phyloP scores from a whole-genome alignment of 2,329 filamentous ascomycete genomes.

The Botrytis porri region DNA sequence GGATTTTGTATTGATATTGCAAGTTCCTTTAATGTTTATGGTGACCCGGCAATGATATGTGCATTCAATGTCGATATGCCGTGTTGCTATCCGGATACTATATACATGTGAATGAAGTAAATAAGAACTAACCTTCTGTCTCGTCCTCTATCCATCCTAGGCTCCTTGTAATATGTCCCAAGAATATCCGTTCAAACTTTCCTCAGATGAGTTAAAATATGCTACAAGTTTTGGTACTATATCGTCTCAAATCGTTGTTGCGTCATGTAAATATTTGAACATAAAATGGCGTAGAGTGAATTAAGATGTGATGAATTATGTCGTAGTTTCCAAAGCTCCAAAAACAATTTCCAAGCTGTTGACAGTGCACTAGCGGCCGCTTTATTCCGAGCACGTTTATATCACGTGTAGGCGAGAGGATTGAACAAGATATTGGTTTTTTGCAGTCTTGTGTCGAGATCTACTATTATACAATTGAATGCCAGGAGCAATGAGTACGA shows the following conservation, averaged over 20 bases:
- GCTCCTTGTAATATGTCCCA: background rate
- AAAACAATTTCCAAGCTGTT: constrained; percentile 16
- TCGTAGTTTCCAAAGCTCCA: background rate
- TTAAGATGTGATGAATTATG: constrained; percentile 16
- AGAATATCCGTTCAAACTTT: background rate
- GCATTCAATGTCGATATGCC: background rate
- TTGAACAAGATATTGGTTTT: background rate
- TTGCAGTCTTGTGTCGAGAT: background rate
- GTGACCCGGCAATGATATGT: background rate
- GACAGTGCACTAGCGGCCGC: constrained; percentile 4
- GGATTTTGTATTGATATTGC: background rate
- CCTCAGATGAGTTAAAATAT: background rate
- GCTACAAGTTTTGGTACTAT: background rate
- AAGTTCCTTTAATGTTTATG: background rate
- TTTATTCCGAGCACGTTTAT: background rate
- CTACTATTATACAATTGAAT: background rate
- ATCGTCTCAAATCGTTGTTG: constrained; percentile 2
- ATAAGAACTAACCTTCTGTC: constrained; percentile 41
- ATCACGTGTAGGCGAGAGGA: background rate
- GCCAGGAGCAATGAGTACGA: background rate
- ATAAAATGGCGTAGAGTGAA: background rate
- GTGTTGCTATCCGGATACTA: background rate
- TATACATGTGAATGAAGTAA: constrained; percentile 21
- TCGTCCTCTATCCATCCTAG: constrained; percentile 29
- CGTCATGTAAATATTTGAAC: background rate